A percentile compares a stretch with the other conserved stretches of the same genome.
Evolutionary conservation across 805 yeast genomes (phyloP).

Genomic region (Yarrowia sp.): DNA sequence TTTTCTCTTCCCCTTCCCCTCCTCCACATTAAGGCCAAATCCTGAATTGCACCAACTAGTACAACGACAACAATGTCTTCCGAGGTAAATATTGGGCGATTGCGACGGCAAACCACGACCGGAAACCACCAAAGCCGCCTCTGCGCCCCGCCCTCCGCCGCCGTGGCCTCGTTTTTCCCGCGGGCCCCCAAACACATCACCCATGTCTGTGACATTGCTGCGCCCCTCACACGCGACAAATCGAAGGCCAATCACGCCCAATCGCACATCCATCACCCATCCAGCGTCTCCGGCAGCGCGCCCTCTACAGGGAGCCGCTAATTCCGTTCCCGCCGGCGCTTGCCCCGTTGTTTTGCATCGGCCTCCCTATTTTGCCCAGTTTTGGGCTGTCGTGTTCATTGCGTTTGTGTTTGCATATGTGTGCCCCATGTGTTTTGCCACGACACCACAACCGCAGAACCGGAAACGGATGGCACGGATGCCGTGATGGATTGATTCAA

Average conservation of each 20-base stretch:
- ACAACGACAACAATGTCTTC: constrained; percentile 27
- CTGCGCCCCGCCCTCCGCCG: background rate
- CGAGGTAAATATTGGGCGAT: constrained; percentile 24
- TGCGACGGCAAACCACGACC: constrained; percentile 7
- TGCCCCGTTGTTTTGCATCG: background rate
- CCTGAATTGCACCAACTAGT: constrained; percentile 24
- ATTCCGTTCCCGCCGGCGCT: background rate
- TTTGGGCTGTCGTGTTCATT: constrained; percentile 22
- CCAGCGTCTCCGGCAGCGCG: background rate
- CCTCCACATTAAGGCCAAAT: constrained; percentile 27
- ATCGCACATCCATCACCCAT: constrained; percentile 9
- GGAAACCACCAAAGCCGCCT: background rate
- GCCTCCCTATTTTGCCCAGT: constrained; percentile 16
- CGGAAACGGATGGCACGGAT: background rate
- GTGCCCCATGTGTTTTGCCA: constrained; percentile 26
- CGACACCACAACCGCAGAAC: constrained; percentile 18
- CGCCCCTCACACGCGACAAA: constrained; percentile 26
- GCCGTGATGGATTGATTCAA: constrained; percentile 20
- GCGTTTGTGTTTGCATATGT: constrained; percentile 25
- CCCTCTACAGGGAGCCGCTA: background rate
- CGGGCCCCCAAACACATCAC: background rate
- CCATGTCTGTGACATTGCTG: constrained; percentile 24
- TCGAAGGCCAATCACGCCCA: constrained; percentile 6
- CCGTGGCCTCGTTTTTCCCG: constrained; percentile 1
- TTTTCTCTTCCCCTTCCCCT: constrained; percentile 27